phyloP scores from a whole-genome alignment of 805 yeast genomes.

The Dipodascopsis uninucleata region DNA sequence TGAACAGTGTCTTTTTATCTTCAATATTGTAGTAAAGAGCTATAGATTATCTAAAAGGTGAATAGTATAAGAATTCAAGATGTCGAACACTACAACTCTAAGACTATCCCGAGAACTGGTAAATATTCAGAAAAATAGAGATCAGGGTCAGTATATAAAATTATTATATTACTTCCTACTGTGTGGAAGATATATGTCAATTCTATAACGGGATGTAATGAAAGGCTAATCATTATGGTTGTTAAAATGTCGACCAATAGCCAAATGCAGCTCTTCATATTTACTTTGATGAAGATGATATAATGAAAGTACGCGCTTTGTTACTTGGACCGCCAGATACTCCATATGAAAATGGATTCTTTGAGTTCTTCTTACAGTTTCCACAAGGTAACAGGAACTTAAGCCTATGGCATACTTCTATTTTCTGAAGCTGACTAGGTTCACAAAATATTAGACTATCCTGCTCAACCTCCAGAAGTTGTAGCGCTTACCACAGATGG shows the following conservation, averaged over 20 bases:
- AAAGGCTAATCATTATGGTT: not conserved
- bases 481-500: slow-evolving; percentile 14
- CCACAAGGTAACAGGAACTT: slow-evolving; percentile 3
- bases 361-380: slow-evolving; percentile 13
- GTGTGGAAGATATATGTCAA: not conserved
- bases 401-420: not conserved
- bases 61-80: too few relatives aligned
- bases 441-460: slow-evolving; percentile 7
- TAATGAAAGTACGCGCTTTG: slow-evolving; percentile 11
- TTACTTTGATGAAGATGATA: slow-evolving; percentile 11
- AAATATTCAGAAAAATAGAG: slow-evolving; percentile 13
- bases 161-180: not conserved
- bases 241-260: not conserved
- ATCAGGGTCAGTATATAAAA: slow-evolving; percentile 7
- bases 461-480: slow-evolving; percentile 13
- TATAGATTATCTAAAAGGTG: too few relatives aligned
- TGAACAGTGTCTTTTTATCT: too few relatives aligned
- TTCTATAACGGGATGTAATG: too few relatives aligned
- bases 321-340: slow-evolving; percentile 15
- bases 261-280: slow-evolving; percentile 8
- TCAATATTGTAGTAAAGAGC: too few relatives aligned
- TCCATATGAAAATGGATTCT: slow-evolving; percentile 15
- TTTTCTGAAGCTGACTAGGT: too few relatives aligned
- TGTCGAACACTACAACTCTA: slow-evolving; percentile 8
- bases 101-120: slow-evolving; percentile 12